Base-by-base conservation (phyloP, 2,329 filamentous ascomycete species). In the Penicillium paneum region DNA sequence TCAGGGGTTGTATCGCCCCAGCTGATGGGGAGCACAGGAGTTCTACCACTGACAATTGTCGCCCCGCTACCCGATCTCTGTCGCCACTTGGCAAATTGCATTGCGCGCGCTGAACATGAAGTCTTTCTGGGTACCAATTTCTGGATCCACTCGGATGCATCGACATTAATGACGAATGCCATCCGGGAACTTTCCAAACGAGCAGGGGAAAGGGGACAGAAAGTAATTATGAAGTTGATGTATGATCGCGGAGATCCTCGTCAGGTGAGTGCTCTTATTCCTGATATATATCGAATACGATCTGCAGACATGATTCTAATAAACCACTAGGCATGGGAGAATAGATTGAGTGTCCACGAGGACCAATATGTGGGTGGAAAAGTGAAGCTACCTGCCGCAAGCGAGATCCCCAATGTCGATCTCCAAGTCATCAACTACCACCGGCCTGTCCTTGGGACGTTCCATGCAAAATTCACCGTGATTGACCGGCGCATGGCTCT, bases 401-500 rank as follows among this genome's bases (percentile, higher is more conserved):
- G 83, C 2, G 86, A 91, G 36, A 85, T 91, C 2, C 88, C 88
- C 0, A 81, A 90, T 63, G 71, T 92, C 28, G 84, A 91, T 57
- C 70, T 93, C 32, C 78, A 90, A 64, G 88, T 91, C 6, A 80
- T 88, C 57, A 92, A 90, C 65, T 86, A 85, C 63, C 89, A 92
- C 64, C 79, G 80, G 12, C 81, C 88, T 1, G 71, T 88, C 1
- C 71, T 92, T 3, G 89, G 89, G 0, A 93, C 89, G 0, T 87
- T 91, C 38, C 89, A 92, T 64, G 79, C 84, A 58, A 93, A 93
- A 66, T 91, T 87, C 66, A 88, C 90, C 78, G 76, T 92, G 1
- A 83, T 92, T 1, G 89, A 93, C 68, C 80, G 89, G 7, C 83
- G 81, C 57, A 77, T 87, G n/a, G 89, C 82, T 0, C 75, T 89